These are phyloP conservation scores for Lactarius psammicola DNA, from an alignment of 768 basidiomycete species.

Conservation along the genomic window DNA sequence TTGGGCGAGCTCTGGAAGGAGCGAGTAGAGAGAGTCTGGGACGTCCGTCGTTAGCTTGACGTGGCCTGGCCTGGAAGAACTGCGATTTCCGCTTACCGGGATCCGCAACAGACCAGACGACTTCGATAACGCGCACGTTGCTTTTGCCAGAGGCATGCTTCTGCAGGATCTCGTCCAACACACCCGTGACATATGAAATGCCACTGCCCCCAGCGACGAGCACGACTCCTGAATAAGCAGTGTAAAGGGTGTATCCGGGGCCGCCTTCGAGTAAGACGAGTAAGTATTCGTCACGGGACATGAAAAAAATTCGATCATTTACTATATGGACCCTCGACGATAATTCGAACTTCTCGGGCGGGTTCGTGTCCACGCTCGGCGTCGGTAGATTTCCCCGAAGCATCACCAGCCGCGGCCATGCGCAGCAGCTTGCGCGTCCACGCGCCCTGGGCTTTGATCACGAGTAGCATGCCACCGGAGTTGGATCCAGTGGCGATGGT, in stretches of 20 bases:
- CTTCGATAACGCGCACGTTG: conserved; percentile 46
- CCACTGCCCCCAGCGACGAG: conserved; percentile 62
- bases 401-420: conserved; percentile 36
- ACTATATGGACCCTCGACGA: conserved; percentile 59
- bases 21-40: conserved; percentile 39
- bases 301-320: conserved; percentile 3
- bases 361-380: conserved; percentile 5
- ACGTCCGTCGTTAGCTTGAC: conserved; percentile 24
- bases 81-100: conserved; percentile 36
- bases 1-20: conserved; percentile 40
- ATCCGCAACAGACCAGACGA: conserved; percentile 53
- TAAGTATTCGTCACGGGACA: conserved; percentile 13
- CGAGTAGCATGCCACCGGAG: conserved; percentile 46
- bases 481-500: conserved; percentile 47
- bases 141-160: conserved; percentile 38
- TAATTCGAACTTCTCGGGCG: conserved; percentile 36
- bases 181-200: conserved; percentile 52
- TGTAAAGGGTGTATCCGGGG: conserved; percentile 45
- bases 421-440: conserved; percentile 49
- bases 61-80: neutral
- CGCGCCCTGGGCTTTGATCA: conserved; percentile 49
- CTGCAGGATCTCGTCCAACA: conserved; percentile 52
- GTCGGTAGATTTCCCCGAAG: conserved; percentile 29
- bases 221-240: conserved; percentile 51
- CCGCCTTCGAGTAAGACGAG: conserved; percentile 36